Evolutionary conservation across 1,139 yeast species (phyloP).

Genomic region (Blastobotrys petasosporus): DNA sequence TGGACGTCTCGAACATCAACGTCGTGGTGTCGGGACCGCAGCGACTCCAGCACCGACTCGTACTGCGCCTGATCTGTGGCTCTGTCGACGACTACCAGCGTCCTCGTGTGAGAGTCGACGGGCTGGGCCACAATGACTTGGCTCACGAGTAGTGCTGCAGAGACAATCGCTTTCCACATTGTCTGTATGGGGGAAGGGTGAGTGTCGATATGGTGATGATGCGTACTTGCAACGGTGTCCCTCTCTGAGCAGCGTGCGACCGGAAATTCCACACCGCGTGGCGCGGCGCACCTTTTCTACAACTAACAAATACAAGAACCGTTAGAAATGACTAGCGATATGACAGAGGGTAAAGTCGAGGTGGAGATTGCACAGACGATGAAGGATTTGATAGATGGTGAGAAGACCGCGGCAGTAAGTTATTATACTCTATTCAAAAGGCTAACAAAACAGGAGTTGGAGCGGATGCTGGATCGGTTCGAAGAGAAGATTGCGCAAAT

Average conservation of each 20-base stretch:
- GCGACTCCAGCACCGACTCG: constrained; percentile 30
- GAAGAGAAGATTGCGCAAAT: constrained; percentile 42
- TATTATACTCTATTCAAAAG: not conserved
- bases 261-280: too few relatives aligned
- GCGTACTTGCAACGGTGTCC: too few relatives aligned
- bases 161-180: constrained; percentile 4
- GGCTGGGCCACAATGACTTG: constrained; percentile 18
- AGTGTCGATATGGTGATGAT: too few relatives aligned
- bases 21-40: constrained; percentile 31
- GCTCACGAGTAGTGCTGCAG: not conserved
- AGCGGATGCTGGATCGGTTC: constrained; percentile 48
- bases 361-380: constrained; percentile 43
- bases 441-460: constrained; percentile 35
- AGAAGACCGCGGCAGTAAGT: constrained; percentile 46
- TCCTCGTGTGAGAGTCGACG: constrained; percentile 17
- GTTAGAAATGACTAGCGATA: not conserved
- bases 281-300: too few relatives aligned
- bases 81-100: constrained; percentile 26
- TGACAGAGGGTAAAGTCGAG: constrained; percentile 19
- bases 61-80: constrained; percentile 25
- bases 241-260: too few relatives aligned
- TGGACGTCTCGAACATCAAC: constrained; percentile 28
- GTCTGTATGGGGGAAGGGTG: not conserved
- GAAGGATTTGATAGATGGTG: constrained; percentile 51
- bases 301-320: not conserved